phyloP scores from a whole-genome alignment of 495 filamentous ascomycete genomes.

The Talaromyces proteolyticus region DNA sequence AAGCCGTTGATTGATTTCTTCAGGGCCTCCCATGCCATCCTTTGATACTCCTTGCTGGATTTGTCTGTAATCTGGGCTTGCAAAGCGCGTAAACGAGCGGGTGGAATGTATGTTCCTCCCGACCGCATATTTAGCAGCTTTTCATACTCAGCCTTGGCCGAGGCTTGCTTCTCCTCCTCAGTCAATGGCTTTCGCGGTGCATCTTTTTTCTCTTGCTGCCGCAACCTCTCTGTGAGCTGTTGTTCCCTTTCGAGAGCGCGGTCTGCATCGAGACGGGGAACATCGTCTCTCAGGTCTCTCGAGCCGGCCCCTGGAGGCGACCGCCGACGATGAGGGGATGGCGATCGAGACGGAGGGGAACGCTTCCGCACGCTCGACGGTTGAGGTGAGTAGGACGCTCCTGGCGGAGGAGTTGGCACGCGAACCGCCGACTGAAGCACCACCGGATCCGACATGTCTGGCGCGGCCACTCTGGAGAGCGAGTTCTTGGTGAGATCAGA shows the following conservation, averaged over 20 bases:
- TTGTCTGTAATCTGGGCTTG: slow-evolving; percentile 98
- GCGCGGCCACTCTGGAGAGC: neutral
- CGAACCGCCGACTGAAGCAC: slow-evolving; percentile 62
- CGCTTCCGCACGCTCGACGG: slow-evolving; percentile 52
- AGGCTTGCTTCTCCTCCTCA: slow-evolving; percentile 76
- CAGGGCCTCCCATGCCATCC: slow-evolving; percentile 97
- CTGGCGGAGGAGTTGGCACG: slow-evolving; percentile 60
- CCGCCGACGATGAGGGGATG: slow-evolving; percentile 55
- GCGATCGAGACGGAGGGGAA: slow-evolving; percentile 57
- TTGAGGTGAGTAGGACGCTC: slow-evolving; percentile 36
- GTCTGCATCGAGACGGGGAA: slow-evolving; percentile 47
- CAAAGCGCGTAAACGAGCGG: slow-evolving; percentile 81
- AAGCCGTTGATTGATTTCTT: slow-evolving; percentile 99
- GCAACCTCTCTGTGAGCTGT: slow-evolving; percentile 54
- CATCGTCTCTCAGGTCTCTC: slow-evolving; percentile 26
- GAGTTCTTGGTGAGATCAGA: neutral
- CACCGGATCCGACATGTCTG: slow-evolving; percentile 38
- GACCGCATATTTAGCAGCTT: slow-evolving; percentile 85
- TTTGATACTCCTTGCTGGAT: slow-evolving; percentile 92
- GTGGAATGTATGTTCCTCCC: slow-evolving; percentile 93
- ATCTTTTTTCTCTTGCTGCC: slow-evolving; percentile 47
- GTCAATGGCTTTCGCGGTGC: slow-evolving; percentile 55
- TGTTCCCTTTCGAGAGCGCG: slow-evolving; percentile 55
- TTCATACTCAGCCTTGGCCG: slow-evolving; percentile 85
- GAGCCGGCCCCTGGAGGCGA: slow-evolving; percentile 46